Conservation (phyloP, 2,329 filamentous ascomycete species). For the Aspergillus fumigatus region DNA sequence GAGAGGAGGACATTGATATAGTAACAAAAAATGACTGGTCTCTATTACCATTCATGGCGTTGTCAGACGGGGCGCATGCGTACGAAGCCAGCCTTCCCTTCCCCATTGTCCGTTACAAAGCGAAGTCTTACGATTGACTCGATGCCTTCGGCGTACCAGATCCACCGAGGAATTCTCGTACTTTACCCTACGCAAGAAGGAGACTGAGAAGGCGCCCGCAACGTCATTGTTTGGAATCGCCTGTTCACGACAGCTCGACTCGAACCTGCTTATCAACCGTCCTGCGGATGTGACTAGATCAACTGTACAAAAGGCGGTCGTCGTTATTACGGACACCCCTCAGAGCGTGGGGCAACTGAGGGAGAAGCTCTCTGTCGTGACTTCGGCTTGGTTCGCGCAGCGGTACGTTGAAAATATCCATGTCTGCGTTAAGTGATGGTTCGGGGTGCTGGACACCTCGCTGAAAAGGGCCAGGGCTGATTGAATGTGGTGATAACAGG, state of each 20-base stretch:
- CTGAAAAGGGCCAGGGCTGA: slow-evolving; percentile 3
- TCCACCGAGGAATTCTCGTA: slow-evolving; percentile 96
- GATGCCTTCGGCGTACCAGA: slow-evolving; percentile 40
- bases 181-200: slow-evolving; percentile 74
- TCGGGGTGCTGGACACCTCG: background rate
- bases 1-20: slow-evolving; percentile 71
- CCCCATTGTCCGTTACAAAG: slow-evolving; percentile 2
- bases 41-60: slow-evolving; percentile 89
- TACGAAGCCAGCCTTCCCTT: slow-evolving; percentile 43
- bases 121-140: slow-evolving; percentile 10
- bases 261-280: slow-evolving; percentile 69
- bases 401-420: slow-evolving; percentile 43
- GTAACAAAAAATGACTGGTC: slow-evolving; percentile 83
- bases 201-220: slow-evolving; percentile 46
- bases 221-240: slow-evolving; percentile 94
- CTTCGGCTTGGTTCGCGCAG: slow-evolving; percentile 94
- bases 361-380: slow-evolving; percentile 84
- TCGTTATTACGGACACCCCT: slow-evolving; percentile 87
- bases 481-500: slow-evolving; percentile 29
- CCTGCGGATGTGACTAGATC: slow-evolving; percentile 91
- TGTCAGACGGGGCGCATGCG: slow-evolving; percentile 94
- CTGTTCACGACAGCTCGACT: slow-evolving; percentile 87
- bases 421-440: background rate
- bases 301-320: slow-evolving; percentile 96
- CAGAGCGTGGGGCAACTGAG: slow-evolving; percentile 86